Evolutionary conservation across 495 filamentous ascomycete species (phyloP).

Genomic region (Endocarpon pusillum): DNA sequence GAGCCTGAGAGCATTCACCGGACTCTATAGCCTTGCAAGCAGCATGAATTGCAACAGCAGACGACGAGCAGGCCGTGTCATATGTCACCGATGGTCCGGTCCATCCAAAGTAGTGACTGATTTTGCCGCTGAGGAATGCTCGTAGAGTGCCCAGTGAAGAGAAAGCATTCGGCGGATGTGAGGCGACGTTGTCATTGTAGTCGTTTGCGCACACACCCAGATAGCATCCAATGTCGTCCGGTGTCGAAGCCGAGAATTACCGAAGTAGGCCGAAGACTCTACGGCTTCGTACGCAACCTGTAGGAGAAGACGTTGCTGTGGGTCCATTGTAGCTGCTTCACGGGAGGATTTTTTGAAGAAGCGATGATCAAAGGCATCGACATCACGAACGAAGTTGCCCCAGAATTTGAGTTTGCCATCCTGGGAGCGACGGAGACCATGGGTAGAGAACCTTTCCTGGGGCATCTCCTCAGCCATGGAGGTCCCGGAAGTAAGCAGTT

Average conservation of each 20-base stretch:
- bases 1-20: slow-evolving; percentile 19
- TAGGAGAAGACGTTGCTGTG: slow-evolving; percentile 24
- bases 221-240: slow-evolving; percentile 6
- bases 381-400: slow-evolving; percentile 18
- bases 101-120: slow-evolving; percentile 17
- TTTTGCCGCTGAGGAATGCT: slow-evolving; percentile 8
- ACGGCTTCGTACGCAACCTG: slow-evolving; percentile 22
- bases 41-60: slow-evolving; percentile 9
- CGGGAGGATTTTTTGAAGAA: slow-evolving; percentile 16
- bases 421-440: slow-evolving; percentile 4
- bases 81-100: slow-evolving; percentile 15
- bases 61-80: slow-evolving; percentile 20
- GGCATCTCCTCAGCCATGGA: slow-evolving; percentile 6
- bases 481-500: slow-evolving; percentile 13
- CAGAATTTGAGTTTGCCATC: slow-evolving; percentile 5
- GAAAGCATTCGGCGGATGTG: slow-evolving; percentile 17
- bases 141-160: slow-evolving; percentile 14
- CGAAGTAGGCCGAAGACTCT: slow-evolving; percentile 14
- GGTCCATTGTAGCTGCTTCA: slow-evolving; percentile 26
- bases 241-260: background rate
- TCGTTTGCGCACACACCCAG: slow-evolving; percentile 14
- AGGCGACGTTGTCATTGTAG: slow-evolving; percentile 19
- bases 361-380: slow-evolving; percentile 14
- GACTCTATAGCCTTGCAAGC: slow-evolving; percentile 12
- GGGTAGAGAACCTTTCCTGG: slow-evolving; percentile 8